A percentile compares a stretch with the other conserved stretches of the same genome.
Conservation (phyloP, 2,329 filamentous ascomycete species). For the Sporothrix sp. region DNA sequence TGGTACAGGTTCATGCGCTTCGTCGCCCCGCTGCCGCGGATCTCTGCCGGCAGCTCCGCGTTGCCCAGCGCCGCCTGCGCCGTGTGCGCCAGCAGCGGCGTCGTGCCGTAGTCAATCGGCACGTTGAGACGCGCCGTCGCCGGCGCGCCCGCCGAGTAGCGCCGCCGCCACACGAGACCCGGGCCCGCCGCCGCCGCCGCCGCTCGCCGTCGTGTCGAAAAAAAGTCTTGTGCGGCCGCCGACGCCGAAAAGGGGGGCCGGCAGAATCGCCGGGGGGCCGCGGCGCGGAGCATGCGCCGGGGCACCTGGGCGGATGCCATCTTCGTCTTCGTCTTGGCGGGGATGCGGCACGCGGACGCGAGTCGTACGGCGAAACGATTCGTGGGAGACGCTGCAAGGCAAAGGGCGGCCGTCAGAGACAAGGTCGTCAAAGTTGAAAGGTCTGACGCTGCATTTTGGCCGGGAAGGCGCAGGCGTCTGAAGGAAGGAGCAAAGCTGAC, state of each 20-base stretch:
- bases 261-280: neutral
- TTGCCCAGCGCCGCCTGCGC: slow-evolving; percentile 61
- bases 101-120: slow-evolving; percentile 78
- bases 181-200: neutral
- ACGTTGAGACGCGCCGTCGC: slow-evolving; percentile 64
- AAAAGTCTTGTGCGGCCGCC: neutral
- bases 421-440: too few species aligned
- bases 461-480: neutral
- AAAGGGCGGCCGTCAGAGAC: too few species aligned
- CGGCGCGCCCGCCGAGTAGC: slow-evolving; percentile 44
- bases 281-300: slow-evolving; percentile 2
- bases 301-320: neutral
- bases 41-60: slow-evolving; percentile 58
- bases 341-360: neutral
- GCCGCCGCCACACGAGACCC: neutral
- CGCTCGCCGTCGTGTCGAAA: neutral
- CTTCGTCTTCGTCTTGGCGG: neutral
- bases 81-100: slow-evolving; percentile 70
- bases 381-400: too few species aligned
- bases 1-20: slow-evolving; percentile 91
- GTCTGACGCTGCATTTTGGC: too few species aligned
- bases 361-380: too few species aligned
- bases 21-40: slow-evolving; percentile 55
- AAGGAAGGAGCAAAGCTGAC: neutral
- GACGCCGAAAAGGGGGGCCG: neutral